Base-by-base conservation (phyloP, 306 rosid species). In the Castanopsis chinensis region DNA sequence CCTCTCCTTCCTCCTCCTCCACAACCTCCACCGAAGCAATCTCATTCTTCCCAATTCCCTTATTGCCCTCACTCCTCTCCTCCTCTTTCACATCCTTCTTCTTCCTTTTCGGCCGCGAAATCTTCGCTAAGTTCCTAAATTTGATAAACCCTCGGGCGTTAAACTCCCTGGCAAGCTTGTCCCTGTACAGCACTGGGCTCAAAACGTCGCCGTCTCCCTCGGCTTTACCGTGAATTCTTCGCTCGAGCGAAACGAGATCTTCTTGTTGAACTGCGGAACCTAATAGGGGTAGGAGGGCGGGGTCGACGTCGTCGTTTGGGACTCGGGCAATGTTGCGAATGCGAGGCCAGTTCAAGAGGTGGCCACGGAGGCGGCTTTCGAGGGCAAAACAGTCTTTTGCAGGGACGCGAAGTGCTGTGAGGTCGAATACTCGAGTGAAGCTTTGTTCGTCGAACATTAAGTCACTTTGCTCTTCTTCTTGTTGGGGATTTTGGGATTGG, bases 271-370 rank as follows among this genome's bases (percentile, higher is more conserved):
- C 68, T 37, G 64, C 41, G 0, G 53, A 61, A 4, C 80, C 82
- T 32, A 94, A 73, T 1, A 93, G 85, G 15, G 75, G 64, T 0
- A 70, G 84, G 15, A 90, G 21, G 61, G 49, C 67, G 11, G 84
- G 84, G 15, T 90, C 94, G 21, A 92, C 30, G 30, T 91, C 99
- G 19, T 95, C 99, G 5, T 96, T 98, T 41, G 96, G 90, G 68
- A 92, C 97, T 64, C 97, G 88, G 35, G 89, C 98, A 25, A 95
- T 79, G 91, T 95, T 95, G 82, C 92, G 94, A 54, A 95, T 41
- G 35, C 99, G 96, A 14, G 99, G 97, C 99, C 99, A 95, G 78
- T 95, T 95, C 81, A 95, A 84, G 68, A 92, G 91, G 85, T 95
- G 99, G 21, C 99, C 98, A 0, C 99, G 93, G 82, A 92, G 90